Evolutionary conservation across 1,284 basidiomycete genomes (phyloP), one percentile per base, ranked within the genome.

Genomic region (Trametes polyzona): DNA sequence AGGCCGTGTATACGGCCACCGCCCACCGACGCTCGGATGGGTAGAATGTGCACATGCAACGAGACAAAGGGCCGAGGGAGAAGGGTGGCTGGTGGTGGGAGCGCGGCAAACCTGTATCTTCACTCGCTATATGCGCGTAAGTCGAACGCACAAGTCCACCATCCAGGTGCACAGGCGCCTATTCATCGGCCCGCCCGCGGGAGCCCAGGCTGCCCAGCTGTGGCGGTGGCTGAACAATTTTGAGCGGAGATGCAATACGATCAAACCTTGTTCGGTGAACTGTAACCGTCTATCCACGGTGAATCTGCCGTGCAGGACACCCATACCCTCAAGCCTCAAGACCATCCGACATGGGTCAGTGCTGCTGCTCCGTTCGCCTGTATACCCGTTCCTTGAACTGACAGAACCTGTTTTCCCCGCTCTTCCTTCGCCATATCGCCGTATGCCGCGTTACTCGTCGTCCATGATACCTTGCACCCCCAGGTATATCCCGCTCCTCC

Each of bases 401-500:
- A 47, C 57, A 23, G 40, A 35, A 37, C 40, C 54, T 7, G 52
- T 52, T 43, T 47, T 26, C 52, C 40, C 8, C 39, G 42, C 51
- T 40, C 26, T n/a, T 46, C 36, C 6, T 23, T 42, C 19, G 21
- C 30, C 47, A 5, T 4, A n/a, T 26, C 36, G 24, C 21, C 30
- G 17, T 27, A 39, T 10, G 16, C 29, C 27, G 41, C 30, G 9
- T 37, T 55, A 42, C 48, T 39, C 47, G n/a, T 14, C 37, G 23
- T 32, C 42, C 23, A 44, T 44, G 50, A 55, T 14, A 0, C 23
- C 12, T 46, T 32, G 53, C 11, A 54, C 43, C 16, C 48, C 21
- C 67, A 93, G 93, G 93, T 93, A 97, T 97, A 76, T 91, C 95
- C 71, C 89, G 95, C 71, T 86, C 93, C 67, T 95, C 94, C 70